Percentiles rank a stretch among this genome's conserved stretches.
These are phyloP conservation scores for Colletotrichum salicis DNA, from an alignment of 2,329 filamentous ascomycete species.

Conservation along the genomic window DNA sequence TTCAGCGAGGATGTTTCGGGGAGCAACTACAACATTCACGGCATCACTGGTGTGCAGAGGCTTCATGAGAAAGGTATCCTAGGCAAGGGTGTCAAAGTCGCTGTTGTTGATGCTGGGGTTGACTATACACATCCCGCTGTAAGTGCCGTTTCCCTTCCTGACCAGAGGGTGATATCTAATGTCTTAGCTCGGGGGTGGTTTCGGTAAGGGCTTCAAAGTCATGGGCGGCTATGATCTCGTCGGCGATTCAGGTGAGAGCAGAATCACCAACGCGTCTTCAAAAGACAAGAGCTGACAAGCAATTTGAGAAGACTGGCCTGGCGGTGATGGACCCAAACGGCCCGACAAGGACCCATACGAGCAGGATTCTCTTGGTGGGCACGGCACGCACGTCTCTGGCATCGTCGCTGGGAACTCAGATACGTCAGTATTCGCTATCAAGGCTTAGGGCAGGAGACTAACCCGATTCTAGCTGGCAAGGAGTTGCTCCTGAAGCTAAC, in stretches of 20 bases:
- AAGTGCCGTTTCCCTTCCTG: neutral
- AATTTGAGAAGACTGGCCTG: slow-evolving; percentile 8
- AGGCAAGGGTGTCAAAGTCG: slow-evolving; percentile 51
- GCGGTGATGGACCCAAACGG: slow-evolving; percentile 32
- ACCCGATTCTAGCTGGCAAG: slow-evolving; percentile 22
- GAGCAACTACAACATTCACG: slow-evolving; percentile 48
- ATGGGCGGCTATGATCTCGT: slow-evolving; percentile 35
- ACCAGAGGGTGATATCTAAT: neutral
- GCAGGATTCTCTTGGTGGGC: slow-evolving; percentile 41
- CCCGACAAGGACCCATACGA: slow-evolving; percentile 50
- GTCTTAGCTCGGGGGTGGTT: slow-evolving; percentile 29
- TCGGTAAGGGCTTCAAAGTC: slow-evolving; percentile 33
- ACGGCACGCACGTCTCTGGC: slow-evolving; percentile 50
- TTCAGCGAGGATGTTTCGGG: neutral
- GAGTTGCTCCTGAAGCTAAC: slow-evolving; percentile 44
- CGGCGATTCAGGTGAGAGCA: slow-evolving; percentile 15
- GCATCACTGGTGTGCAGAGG: slow-evolving; percentile 51
- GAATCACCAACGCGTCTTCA: neutral
- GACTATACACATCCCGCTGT: slow-evolving; percentile 53
- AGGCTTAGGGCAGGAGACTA: neutral
- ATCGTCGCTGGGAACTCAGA: slow-evolving; percentile 40
- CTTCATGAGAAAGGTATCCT: slow-evolving; percentile 50
- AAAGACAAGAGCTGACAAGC: neutral
- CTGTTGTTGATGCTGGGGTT: slow-evolving; percentile 53
- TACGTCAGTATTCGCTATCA: neutral